Percentiles rank a stretch among this genome's conserved stretches.
phyloP scores from a whole-genome alignment of 2,329 filamentous ascomycete species.

The Arthrobotrys megalospora region DNA sequence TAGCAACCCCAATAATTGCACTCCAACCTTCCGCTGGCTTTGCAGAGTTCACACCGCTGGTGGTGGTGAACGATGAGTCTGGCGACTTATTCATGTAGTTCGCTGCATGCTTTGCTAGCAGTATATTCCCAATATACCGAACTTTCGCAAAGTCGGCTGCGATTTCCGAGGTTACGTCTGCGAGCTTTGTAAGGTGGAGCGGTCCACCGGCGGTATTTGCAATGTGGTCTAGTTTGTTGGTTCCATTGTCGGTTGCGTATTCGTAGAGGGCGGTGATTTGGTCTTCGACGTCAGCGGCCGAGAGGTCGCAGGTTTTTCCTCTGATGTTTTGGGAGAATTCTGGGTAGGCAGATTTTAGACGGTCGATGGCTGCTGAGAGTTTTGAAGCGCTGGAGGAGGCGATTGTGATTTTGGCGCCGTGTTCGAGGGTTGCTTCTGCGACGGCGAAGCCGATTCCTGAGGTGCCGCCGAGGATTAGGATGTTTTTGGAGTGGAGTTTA shows the following conservation, averaged over 20 bases:
- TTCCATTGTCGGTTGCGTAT: constrained; percentile 64
- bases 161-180: constrained; percentile 67
- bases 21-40: constrained; percentile 72
- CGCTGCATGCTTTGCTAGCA: constrained; percentile 72
- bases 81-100: constrained; percentile 69
- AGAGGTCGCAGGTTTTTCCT: constrained; percentile 71
- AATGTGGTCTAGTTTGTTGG: constrained; percentile 72
- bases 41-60: constrained; percentile 72
- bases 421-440: constrained; percentile 73
- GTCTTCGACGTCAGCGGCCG: constrained; percentile 69
- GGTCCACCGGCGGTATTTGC: constrained; percentile 73
- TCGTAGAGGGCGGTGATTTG: constrained; percentile 71
- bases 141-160: constrained; percentile 70
- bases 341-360: constrained; percentile 69
- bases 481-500: constrained; percentile 68
- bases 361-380: constrained; percentile 70
- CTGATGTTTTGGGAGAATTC: constrained; percentile 67
- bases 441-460: constrained; percentile 76
- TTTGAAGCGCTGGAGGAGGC: constrained; percentile 73
- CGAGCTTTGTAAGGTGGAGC: constrained; percentile 68
- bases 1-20: constrained; percentile 66
- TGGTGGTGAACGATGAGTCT: constrained; percentile 73
- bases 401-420: constrained; percentile 74
- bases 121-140: constrained; percentile 71
- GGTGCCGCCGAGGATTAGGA: constrained; percentile 77